Percentiles rank a stretch among this genome's conserved stretches.
phyloP scores from a whole-genome alignment of 805 yeast species.

The Maudiozyma barnettii region DNA sequence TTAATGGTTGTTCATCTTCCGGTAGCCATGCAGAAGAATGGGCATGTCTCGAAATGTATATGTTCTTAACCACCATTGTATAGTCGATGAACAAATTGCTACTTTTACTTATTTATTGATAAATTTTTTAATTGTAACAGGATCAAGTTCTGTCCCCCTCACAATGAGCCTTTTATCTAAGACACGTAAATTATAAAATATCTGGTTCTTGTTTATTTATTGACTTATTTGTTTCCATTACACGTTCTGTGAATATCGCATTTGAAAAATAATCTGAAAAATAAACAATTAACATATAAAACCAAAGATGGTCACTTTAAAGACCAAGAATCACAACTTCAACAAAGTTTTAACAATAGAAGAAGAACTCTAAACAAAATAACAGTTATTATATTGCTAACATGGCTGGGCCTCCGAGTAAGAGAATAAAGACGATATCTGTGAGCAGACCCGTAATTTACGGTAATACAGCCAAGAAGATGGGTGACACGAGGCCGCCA shows the following conservation, averaged over 20 bases:
- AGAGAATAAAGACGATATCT: constrained; percentile 43
- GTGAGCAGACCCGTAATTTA: constrained; percentile 70
- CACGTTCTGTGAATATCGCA: no score
- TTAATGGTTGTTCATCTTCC: constrained; percentile 28
- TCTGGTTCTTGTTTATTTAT: no score
- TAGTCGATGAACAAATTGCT: no score
- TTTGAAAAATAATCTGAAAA: not conserved
- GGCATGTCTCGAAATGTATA: constrained; percentile 79
- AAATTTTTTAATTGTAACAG: no score
- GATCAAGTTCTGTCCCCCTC: no score
- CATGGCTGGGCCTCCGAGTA: constrained; percentile 21
- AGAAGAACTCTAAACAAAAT: no score
- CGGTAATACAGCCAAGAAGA: constrained; percentile 71
- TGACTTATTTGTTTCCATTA: no score
- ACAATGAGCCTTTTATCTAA: no score
- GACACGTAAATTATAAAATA: not conserved
- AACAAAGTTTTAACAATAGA: no score
- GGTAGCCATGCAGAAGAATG: constrained; percentile 71
- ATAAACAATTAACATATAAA: not conserved
- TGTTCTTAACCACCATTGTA: constrained; percentile 42
- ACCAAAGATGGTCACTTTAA: not conserved
- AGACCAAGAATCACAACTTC: no score
- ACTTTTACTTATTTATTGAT: no score
- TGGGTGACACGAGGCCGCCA: constrained; percentile 45
- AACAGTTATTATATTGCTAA: not conserved